Conservation (phyloP, 306 rosid species). For the Cucurbita maxima region DNA sequence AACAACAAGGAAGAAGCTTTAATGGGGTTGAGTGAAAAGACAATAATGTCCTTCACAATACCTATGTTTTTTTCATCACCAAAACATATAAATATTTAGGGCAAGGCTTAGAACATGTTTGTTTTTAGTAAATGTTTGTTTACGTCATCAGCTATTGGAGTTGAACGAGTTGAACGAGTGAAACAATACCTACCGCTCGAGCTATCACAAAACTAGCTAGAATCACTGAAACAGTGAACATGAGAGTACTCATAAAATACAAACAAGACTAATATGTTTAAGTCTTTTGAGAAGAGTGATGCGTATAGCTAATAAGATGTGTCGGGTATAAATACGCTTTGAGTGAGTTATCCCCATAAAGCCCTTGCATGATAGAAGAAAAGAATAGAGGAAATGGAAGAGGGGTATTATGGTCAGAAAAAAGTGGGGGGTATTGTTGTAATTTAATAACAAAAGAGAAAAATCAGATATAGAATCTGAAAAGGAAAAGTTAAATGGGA, state of each 20-base stretch:
- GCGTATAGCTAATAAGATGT: too few relatives aligned
- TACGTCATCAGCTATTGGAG: background rate
- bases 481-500: conserved; percentile 3
- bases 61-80: background rate
- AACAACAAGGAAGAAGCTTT: conserved; percentile 16
- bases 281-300: too few relatives aligned
- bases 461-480: background rate
- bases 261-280: too few relatives aligned
- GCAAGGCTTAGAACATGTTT: background rate
- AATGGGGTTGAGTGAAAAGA: conserved; percentile 16
- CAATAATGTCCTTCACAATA: conserved; percentile 24
- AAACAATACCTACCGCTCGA: too few relatives aligned
- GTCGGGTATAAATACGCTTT: background rate
- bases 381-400: background rate
- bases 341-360: background rate
- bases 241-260: too few relatives aligned
- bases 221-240: too few relatives aligned
- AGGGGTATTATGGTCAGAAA: conserved; percentile 2
- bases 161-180: background rate
- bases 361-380: background rate
- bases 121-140: background rate
- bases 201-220: too few relatives aligned
- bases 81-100: background rate
- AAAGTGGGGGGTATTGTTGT: background rate
- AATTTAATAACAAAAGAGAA: background rate